Evolutionary conservation across 2,329 filamentous ascomycete species (phyloP).

Genomic region (Stagonosporopsis vannaccii): DNA sequence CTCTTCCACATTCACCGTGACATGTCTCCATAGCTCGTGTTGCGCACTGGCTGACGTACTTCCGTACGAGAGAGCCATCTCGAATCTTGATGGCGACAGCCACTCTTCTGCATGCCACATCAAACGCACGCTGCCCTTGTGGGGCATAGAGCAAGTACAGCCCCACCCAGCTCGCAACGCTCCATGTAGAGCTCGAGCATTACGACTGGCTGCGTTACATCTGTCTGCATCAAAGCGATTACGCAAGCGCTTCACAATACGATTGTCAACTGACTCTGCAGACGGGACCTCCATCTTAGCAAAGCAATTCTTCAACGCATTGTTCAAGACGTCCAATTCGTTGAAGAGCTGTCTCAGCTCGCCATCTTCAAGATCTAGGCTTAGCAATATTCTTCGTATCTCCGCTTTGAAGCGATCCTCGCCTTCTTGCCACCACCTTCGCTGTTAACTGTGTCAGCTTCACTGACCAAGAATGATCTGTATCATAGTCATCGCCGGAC

Average conservation of each 20-base stretch:
- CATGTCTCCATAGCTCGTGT: neutral
- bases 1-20: neutral
- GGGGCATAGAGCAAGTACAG: neutral
- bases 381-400: neutral
- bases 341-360: neutral
- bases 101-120: neutral
- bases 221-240: neutral
- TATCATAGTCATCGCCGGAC: no score
- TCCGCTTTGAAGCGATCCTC: neutral
- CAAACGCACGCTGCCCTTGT: neutral
- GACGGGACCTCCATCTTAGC: neutral
- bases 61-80: neutral
- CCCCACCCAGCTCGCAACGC: neutral
- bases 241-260: neutral
- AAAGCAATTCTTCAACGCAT: neutral
- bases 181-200: neutral
- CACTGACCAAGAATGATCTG: no score
- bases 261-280: neutral
- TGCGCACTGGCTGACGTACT: neutral
- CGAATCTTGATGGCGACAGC: neutral
- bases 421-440: neutral
- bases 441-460: neutral
- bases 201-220: neutral
- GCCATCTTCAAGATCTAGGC: neutral
- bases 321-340: neutral